Conservation (phyloP, 768 basidiomycete genomes). For the Gymnopilus junonius region DNA sequence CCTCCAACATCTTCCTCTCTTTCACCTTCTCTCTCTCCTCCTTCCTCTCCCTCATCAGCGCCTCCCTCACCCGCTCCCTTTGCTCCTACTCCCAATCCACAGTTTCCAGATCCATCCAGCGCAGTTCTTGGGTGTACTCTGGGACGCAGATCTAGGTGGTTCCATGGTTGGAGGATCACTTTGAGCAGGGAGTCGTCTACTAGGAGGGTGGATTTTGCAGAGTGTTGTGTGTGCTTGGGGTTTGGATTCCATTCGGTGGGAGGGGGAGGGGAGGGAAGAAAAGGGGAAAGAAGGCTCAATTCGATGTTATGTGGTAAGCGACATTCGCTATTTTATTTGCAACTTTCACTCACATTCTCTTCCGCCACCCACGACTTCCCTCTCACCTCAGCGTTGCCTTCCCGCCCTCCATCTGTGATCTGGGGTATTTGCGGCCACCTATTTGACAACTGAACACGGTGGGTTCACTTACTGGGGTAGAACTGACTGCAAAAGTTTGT, state of each 20-base stretch:
- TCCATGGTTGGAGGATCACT: constrained; percentile 74
- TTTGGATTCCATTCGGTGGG: neutral
- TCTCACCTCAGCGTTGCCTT: too few relatives aligned
- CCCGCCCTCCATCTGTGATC: too few relatives aligned
- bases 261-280: constrained; percentile 5
- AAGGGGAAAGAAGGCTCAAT: constrained; percentile 27
- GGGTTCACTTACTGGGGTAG: constrained; percentile 87
- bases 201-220: constrained; percentile 49
- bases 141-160: constrained; percentile 78
- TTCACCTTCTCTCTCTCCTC: constrained; percentile 14
- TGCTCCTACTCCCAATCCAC: constrained; percentile 11
- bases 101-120: constrained; percentile 35
- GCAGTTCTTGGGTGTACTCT: constrained; percentile 60
- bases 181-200: constrained; percentile 62
- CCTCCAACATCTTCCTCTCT: constrained; percentile 15
- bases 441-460: too few relatives aligned
- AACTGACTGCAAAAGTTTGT: constrained; percentile 83
- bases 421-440: too few relatives aligned
- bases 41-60: constrained; percentile 8
- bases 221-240: constrained; percentile 31
- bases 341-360: too few relatives aligned
- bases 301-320: too few relatives aligned
- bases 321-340: too few relatives aligned
- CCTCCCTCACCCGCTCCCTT: neutral
- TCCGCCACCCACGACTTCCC: too few relatives aligned